Evolutionary conservation across 1,284 basidiomycete genomes (phyloP), one percentile per base, ranked within the genome.

Genomic region (Pascua guehoae): DNA sequence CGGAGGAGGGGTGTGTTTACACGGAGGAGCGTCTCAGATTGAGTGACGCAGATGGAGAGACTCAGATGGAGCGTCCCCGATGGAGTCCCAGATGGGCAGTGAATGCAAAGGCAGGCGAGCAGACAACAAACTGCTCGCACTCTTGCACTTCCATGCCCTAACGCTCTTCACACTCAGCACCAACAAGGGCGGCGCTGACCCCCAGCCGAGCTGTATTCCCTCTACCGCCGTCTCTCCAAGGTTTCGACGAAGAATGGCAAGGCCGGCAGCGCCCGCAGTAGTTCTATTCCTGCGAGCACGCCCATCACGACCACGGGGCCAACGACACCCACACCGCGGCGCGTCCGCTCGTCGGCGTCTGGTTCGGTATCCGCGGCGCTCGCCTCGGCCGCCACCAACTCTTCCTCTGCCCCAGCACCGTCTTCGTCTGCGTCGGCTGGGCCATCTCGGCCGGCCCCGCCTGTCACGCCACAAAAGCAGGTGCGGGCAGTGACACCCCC

Each of bases 191-290:
- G 0, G 5, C 10, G 48, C 56, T 57, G 24, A 57, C 51, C 5
- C 5, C 10, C 49, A 92, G 90, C 87, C 54, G 82, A 85, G 60
- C 88, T 88, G 73, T 92, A 92, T 79, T 88, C 83, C 66, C 81
- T 85, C 41, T 91, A 92, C 80, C 90, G 90, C 78, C 85, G 83
- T 57, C 81, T 91, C 32, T 82, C 82, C 50, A 91, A 88, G 70
- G 70, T 76, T 18, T 46, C 60, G 12, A 43, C 57, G 10, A 46
- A n/a, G 36, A 46, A 42, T 12, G 45, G 49, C 18, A 50, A 5
- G 18, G 18, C 17, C 9, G 49, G 36, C n/a, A n/a, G n/a, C n/a
- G 16, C 18, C 36, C 40, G 37, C 17, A 39, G 41, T 8, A 49
- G 38, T 18, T 7, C 18, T 41, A 8, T 16, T 40, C 15, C 14